Conservation (phyloP, 306 rosid species). For the Trifolium fragiferum region DNA sequence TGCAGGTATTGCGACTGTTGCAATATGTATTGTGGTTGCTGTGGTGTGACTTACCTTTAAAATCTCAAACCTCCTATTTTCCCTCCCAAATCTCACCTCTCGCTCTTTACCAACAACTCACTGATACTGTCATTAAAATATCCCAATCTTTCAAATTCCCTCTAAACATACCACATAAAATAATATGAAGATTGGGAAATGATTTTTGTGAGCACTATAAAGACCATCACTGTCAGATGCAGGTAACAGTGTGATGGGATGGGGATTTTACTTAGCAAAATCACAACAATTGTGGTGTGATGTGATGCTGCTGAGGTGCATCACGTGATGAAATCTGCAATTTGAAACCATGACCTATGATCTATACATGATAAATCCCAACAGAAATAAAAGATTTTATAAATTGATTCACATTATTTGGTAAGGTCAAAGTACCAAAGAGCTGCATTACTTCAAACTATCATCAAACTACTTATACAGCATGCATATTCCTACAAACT, state of each 20-base stretch:
- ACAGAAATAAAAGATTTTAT: neutral
- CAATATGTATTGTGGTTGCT: neutral
- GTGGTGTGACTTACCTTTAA: neutral
- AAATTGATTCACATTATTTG: neutral
- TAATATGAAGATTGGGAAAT: neutral
- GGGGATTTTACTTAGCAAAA: neutral
- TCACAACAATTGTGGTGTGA: neutral
- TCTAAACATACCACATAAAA: neutral
- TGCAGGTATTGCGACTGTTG: neutral
- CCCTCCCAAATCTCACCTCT: neutral
- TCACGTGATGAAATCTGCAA: neutral
- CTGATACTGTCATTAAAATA: neutral
- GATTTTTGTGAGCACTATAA: neutral
- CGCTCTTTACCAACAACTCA: neutral
- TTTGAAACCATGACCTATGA: neutral
- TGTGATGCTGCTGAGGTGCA: neutral
- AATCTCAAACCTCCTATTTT: neutral
- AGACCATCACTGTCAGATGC: neutral
- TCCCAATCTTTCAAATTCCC: neutral
- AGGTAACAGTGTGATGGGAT: neutral
- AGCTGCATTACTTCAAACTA: conserved; percentile 9
- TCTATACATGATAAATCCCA: neutral
- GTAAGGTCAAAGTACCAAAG: neutral
- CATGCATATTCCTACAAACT: conserved; percentile 9
- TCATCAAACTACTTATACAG: neutral